Base-by-base conservation (phyloP, 1,284 basidiomycete species). In the Lignosus rhinocerotis region DNA sequence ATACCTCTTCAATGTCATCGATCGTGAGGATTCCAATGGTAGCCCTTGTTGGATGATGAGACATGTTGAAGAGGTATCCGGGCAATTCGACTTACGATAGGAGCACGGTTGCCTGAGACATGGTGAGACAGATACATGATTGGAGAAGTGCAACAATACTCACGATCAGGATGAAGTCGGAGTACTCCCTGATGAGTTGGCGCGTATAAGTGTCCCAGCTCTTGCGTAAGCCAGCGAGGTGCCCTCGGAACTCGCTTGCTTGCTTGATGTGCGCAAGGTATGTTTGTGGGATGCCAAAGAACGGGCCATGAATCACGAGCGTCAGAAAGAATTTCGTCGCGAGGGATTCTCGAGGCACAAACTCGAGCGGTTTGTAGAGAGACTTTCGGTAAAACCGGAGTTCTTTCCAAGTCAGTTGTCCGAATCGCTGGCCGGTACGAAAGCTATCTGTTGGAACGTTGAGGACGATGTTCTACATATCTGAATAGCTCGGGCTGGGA, bases 151-250 rank as follows among this genome's bases (percentile, higher is more conserved):
- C 11, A 6, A 34, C 17, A 19, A 16, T 5, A 67, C 78, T 72
- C 57, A 84, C 82, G 25, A 82, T 78, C 7, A 83, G 74, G 21
- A 83, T 70, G 58, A 84, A 83, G 59, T 83, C 77, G 6, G 80
- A 80, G 63, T 82, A 83, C 60, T 83, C 81, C 56, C 77, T 72
- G 6, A 80, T 78, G 6, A 84, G 73, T 36, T 80, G 76, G 30
- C 75, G 72, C 16, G 80, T 78, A 56, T 82, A 83, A 12, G 62
- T 64, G 53, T 78, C 72, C 81, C 81, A 84, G 43, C 74, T 79
- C 46, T 74, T 65, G 61, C 81, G 76, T n/a, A 82, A 70, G 46
- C 73, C 78, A 2, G 74, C 70, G 21, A 83, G 70, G 31, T 82
- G 76, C 3, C 81, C 80, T 8, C 77, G 75, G 61, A 79, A 81